Conservation (phyloP, 2,329 filamentous ascomycete species). For the Coccinonectria pachysandricola region DNA sequence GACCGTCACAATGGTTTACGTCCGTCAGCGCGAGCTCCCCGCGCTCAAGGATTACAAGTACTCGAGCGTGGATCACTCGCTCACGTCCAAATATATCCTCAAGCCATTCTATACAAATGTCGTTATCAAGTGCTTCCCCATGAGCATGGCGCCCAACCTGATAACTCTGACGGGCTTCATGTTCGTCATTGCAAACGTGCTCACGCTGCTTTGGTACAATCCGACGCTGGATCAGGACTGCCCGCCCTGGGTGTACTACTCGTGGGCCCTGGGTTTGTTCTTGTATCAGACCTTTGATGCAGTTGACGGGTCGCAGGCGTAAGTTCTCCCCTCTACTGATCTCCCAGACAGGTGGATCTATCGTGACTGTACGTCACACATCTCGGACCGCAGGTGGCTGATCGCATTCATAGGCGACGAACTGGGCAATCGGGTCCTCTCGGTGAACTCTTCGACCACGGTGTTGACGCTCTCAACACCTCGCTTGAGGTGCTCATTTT, state of each 20-base stretch:
- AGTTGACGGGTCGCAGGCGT: slow-evolving; percentile 89
- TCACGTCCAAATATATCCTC: slow-evolving; percentile 83
- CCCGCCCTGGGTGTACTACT: slow-evolving; percentile 88
- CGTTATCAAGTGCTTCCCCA: slow-evolving; percentile 88
- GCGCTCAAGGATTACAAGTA: slow-evolving; percentile 95
- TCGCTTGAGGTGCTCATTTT: slow-evolving; percentile 90
- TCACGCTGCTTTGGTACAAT: slow-evolving; percentile 92
- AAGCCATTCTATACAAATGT: slow-evolving; percentile 97
- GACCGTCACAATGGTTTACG: slow-evolving; percentile 68
- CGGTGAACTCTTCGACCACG: slow-evolving; percentile 94
- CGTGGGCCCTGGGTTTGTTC: slow-evolving; percentile 82
- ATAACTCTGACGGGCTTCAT: slow-evolving; percentile 87
- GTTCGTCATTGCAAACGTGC: slow-evolving; percentile 80
- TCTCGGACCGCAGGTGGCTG: too few relatives aligned
- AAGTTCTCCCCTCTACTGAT: slow-evolving; percentile 28
- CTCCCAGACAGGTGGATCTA: not conserved
- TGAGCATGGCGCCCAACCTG: slow-evolving; percentile 82
- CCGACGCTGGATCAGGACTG: slow-evolving; percentile 91
- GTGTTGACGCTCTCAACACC: slow-evolving; percentile 93
- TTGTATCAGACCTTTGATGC: slow-evolving; percentile 98
- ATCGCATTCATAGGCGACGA: slow-evolving; percentile 69
- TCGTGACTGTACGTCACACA: slow-evolving; percentile 4
- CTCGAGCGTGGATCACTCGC: slow-evolving; percentile 78
- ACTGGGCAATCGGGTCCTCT: slow-evolving; percentile 88
- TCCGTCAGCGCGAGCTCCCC: slow-evolving; percentile 80